Evolutionary conservation across 1,139 yeast genomes (phyloP).

Genomic region (Debaryomyces nepalensis): DNA sequence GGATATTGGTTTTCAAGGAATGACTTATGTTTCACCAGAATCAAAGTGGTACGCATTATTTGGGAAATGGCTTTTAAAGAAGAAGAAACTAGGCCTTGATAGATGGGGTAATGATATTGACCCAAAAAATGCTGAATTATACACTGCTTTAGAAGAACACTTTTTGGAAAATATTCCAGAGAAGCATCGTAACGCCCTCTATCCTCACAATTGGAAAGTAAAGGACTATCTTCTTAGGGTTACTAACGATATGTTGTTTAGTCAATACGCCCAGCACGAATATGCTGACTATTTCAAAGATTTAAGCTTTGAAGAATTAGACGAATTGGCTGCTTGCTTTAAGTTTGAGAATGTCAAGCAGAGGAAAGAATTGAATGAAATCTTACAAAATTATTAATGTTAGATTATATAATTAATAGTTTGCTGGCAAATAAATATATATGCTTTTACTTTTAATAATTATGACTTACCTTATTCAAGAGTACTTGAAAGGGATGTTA

Average conservation of each 20-base stretch:
- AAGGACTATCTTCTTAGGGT: constrained; percentile 41
- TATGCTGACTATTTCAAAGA: constrained; percentile 47
- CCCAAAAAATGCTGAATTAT: constrained; percentile 37
- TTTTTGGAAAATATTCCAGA: constrained; percentile 41
- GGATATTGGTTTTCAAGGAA: constrained; percentile 54
- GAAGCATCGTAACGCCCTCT: constrained; percentile 33
- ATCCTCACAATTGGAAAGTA: constrained; percentile 42
- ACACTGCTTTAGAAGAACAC: constrained; percentile 37
- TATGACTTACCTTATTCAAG: too few relatives aligned
- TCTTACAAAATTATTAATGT: constrained; percentile 30
- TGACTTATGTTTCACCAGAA: constrained; percentile 46
- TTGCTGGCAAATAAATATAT: too few relatives aligned
- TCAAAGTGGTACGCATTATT: constrained; percentile 46
- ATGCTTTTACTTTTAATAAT: neutral
- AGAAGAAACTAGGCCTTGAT: constrained; percentile 48
- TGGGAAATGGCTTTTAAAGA: constrained; percentile 44
- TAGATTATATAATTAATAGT: too few relatives aligned
- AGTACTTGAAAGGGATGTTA: too few relatives aligned
- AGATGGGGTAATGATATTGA: constrained; percentile 53
- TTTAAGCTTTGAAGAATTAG: constrained; percentile 45
- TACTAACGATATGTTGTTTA: constrained; percentile 43
- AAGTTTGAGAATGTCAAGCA: constrained; percentile 46
- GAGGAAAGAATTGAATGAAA: constrained; percentile 45
- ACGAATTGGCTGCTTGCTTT: constrained; percentile 52
- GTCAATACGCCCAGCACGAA: constrained; percentile 46